Base-by-base conservation (phyloP, 257 asterid genomes). In the Primulina huaijiensis region DNA sequence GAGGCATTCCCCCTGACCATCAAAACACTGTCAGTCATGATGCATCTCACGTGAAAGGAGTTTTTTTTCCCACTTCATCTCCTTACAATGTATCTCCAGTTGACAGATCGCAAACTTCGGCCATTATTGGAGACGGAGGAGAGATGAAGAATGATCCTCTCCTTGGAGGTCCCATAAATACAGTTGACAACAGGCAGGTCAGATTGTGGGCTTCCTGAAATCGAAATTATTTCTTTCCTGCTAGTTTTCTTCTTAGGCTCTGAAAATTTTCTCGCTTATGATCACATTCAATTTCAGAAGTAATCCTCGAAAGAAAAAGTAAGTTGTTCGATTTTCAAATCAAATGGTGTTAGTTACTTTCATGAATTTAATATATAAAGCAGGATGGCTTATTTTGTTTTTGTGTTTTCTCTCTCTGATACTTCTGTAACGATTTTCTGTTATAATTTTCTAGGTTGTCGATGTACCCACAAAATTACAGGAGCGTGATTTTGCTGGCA, bases 401-500 rank as follows among this genome's bases (percentile, higher is more conserved):
- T n/a, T 43, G 12, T 14, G 2, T 50, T 2, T 71, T 60, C 71
- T 64, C 50, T 67, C 52, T 67, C 75, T 77, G 60, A 80, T 60
- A 40, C 53, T 66, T 20, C 65, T 50, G 10, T 70, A 23, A 70
- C 60, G 64, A 38, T 72, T 74, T 64, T 72, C 72, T 64, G 74
- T 71, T 71, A 67, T 71, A 52, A 71, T 75, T 79, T 58, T 73
- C 63, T 79, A 93, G 99, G 92, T 85, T 74, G 74, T 80, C 53
- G 96, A 82, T 81, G 59, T 84, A 75, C 88, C 90, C 17, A 78
- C 86, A 70, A 86, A 86, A 76, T 74, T 84, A 75, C 92, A 80
- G 86, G 96, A 85, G 80, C 86, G 75, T 79, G 91, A 87, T 78
- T 93, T 93, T 81, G 76, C 95, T 65, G 97, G 96, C 73, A 85